phyloP scores from a whole-genome alignment of 2,329 filamentous ascomycete genomes.

The Orbilia quercus region DNA sequence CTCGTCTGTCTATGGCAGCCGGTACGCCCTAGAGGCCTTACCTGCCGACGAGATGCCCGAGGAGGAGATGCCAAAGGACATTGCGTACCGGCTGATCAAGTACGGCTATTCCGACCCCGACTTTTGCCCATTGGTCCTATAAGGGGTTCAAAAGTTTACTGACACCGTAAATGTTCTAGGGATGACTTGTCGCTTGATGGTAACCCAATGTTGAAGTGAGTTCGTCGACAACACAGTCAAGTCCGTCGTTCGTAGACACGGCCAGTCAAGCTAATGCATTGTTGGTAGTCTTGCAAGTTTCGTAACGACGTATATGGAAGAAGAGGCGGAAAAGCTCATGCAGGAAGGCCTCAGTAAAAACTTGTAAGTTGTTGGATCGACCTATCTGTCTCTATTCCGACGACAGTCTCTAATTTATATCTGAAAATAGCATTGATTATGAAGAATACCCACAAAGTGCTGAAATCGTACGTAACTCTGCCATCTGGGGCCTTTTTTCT shows the following conservation, averaged over 20 bases:
- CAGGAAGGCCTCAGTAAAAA: conserved; percentile 91
- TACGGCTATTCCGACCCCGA: background rate
- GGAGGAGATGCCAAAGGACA: conserved; percentile 85
- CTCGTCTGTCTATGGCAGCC: conserved; percentile 87
- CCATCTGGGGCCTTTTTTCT: background rate
- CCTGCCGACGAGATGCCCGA: conserved; percentile 89
- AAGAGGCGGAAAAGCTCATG: conserved; percentile 97
- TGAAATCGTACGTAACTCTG: conserved; percentile 68
- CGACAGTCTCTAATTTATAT: background rate
- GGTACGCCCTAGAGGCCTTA: conserved; percentile 82
- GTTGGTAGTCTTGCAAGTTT: conserved; percentile 81
- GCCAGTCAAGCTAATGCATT: conserved; percentile 28
- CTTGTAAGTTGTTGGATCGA: no score
- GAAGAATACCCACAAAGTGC: conserved; percentile 84
- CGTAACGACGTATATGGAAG: conserved; percentile 97
- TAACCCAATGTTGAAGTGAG: conserved; percentile 84
- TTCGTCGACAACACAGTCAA: conserved; percentile 20
- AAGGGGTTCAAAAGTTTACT: no score
- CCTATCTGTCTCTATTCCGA: background rate
- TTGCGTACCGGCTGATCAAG: conserved; percentile 97
- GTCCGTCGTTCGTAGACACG: no score
- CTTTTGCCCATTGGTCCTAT: no score
- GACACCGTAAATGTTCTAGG: conserved; percentile 12
- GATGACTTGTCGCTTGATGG: conserved; percentile 92
- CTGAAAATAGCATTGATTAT: conserved; percentile 73